A percentile compares a stretch with the other conserved stretches of the same genome.
These are phyloP conservation scores for Butyriboletus appendiculatus DNA, from an alignment of 1,284 basidiomycete species.

Conservation along the genomic window DNA sequence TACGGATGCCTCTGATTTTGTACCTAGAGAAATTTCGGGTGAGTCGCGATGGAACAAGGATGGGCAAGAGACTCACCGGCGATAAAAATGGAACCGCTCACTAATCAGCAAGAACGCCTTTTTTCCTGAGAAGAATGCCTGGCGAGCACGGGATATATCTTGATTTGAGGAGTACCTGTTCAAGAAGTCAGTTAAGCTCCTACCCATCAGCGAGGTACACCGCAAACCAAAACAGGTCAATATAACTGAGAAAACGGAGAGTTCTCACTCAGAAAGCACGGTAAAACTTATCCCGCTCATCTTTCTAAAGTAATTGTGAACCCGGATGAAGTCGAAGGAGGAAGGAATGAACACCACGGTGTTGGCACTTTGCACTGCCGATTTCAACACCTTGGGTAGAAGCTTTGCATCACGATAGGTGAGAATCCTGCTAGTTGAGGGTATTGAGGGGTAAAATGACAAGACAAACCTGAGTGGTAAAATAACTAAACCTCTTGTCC, in stretches of 20 bases:
- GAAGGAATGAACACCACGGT: slow-evolving; percentile 91
- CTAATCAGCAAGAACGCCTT: slow-evolving; percentile 89
- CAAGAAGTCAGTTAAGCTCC: not conserved
- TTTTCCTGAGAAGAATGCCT: slow-evolving; percentile 90
- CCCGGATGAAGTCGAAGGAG: slow-evolving; percentile 95
- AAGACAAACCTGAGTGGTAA: slow-evolving; percentile 76
- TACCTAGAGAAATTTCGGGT: slow-evolving; percentile 53
- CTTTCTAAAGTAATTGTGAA: slow-evolving; percentile 87
- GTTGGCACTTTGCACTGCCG: slow-evolving; percentile 88
- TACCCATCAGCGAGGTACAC: not conserved
- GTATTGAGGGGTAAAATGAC: not conserved
- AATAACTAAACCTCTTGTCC: slow-evolving; percentile 85
- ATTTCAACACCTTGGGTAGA: slow-evolving; percentile 81
- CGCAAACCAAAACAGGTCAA: not conserved
- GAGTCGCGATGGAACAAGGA: slow-evolving; percentile 5
- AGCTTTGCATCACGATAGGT: slow-evolving; percentile 46
- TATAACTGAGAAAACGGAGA: not conserved
- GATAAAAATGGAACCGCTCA: slow-evolving; percentile 98
- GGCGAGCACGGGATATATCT: slow-evolving; percentile 91
- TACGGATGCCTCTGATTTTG: slow-evolving; percentile 88
- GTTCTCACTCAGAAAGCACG: slow-evolving; percentile 83
- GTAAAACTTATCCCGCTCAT: slow-evolving; percentile 70
- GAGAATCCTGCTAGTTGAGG: not conserved
- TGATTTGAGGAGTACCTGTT: slow-evolving; percentile 89
- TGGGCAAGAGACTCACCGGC: slow-evolving; percentile 53